Conservation (phyloP, 208 protist species). For the Leptomonas seymouri region DNA sequence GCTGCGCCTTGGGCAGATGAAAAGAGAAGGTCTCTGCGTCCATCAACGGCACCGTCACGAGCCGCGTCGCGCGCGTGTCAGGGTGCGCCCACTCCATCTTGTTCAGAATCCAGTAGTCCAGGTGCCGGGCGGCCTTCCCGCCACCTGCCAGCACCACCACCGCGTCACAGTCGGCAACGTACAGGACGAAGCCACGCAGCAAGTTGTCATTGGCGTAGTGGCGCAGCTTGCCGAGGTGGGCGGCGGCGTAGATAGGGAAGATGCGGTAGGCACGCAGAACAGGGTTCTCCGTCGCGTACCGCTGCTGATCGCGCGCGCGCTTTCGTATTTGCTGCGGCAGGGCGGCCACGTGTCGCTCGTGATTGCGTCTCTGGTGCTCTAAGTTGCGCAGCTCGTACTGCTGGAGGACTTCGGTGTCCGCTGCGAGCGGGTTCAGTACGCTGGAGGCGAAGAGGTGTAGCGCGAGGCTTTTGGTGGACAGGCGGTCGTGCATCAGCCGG, state of each 20-base stretch:
- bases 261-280: constrained; percentile 74
- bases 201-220: constrained; percentile 82
- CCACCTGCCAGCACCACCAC: constrained; percentile 74
- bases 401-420: constrained; percentile 61
- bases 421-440: constrained; percentile 72
- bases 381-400: constrained; percentile 81
- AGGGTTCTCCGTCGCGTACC: constrained; percentile 64
- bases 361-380: constrained; percentile 79
- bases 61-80: constrained; percentile 56
- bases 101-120: constrained; percentile 80
- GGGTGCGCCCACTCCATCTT: constrained; percentile 76
- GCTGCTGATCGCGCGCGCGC: constrained; percentile 47
- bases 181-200: constrained; percentile 78
- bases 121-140: constrained; percentile 67
- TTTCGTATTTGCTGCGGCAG: constrained; percentile 79
- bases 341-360: constrained; percentile 79
- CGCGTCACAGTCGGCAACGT: constrained; percentile 60
- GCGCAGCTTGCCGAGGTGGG: constrained; percentile 71
- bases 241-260: constrained; percentile 57
- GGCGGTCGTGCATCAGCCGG: constrained; percentile 48
- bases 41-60: constrained; percentile 61
- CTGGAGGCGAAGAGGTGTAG: constrained; percentile 63
- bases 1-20: constrained; percentile 32
- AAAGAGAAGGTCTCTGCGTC: constrained; percentile 68
- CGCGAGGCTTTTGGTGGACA: constrained; percentile 63